These are phyloP conservation scores for Leccinellum albellum DNA, from an alignment of 768 basidiomycete genomes.

Conservation along the genomic window DNA sequence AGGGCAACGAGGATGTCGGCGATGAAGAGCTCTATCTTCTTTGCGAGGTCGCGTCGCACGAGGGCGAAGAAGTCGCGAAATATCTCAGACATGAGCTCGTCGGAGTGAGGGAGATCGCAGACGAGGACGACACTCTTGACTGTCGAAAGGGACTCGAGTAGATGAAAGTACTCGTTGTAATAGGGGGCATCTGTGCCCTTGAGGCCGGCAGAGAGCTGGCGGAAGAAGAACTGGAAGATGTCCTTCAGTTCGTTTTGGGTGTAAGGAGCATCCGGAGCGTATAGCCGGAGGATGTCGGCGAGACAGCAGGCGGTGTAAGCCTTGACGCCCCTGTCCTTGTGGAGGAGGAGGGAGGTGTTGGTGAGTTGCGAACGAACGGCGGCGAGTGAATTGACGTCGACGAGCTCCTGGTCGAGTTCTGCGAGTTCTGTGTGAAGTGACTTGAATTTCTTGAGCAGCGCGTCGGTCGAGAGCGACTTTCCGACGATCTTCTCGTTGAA, in stretches of 20 bases:
- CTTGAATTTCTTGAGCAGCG: conserved; percentile 83
- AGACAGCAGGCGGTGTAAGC: conserved; percentile 93
- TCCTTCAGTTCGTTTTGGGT: conserved; percentile 84
- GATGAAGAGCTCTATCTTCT: conserved; percentile 82
- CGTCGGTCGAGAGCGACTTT: conserved; percentile 76
- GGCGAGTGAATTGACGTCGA: conserved; percentile 71
- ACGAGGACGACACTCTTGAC: conserved; percentile 94
- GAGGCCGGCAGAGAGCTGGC: conserved; percentile 73
- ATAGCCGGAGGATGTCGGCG: conserved; percentile 88
- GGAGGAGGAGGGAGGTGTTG: conserved; percentile 73
- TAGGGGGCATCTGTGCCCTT: conserved; percentile 77
- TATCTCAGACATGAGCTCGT: conserved; percentile 77
- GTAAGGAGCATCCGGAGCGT: conserved; percentile 96
- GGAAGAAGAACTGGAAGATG: conserved; percentile 95
- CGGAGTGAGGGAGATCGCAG: conserved; percentile 84
- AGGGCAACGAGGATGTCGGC: conserved; percentile 88
- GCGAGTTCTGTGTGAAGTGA: conserved; percentile 72
- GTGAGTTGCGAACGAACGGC: conserved; percentile 77
- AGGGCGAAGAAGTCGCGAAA: conserved; percentile 83
- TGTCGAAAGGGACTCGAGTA: conserved; percentile 89
- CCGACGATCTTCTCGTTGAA: conserved; percentile 83
- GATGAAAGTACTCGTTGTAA: conserved; percentile 89
- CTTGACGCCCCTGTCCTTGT: conserved; percentile 95
- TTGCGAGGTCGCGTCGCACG: conserved; percentile 67
- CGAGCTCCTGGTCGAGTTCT: conserved; percentile 80